Conservation (phyloP, 768 basidiomycete species). For the Tricholoma hemisulphureum region DNA sequence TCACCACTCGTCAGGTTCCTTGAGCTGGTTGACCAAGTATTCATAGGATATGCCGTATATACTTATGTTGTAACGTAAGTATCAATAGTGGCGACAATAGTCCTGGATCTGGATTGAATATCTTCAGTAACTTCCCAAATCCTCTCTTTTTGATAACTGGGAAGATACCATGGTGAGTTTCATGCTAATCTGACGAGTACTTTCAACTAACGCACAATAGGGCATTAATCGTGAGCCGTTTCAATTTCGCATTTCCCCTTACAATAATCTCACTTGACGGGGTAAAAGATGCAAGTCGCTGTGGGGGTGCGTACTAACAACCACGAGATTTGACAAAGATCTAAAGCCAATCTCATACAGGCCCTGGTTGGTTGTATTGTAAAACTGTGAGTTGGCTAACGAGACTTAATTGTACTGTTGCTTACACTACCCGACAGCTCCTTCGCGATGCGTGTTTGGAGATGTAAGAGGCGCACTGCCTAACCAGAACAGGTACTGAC, state of each 20-base stretch:
- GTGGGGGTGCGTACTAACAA: conserved; percentile 2
- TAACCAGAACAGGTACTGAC: not conserved
- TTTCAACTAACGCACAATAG: conserved; percentile 8
- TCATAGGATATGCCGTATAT: conserved; percentile 54
- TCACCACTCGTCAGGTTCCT: conserved; percentile 34
- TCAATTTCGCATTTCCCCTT: not conserved
- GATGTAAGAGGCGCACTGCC: conserved; percentile 40
- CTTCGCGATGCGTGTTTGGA: conserved; percentile 61
- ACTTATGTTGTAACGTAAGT: conserved; percentile 54
- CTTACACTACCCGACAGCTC: conserved; percentile 31
- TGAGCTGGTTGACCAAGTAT: conserved; percentile 47
- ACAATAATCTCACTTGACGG: not conserved
- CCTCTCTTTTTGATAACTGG: conserved; percentile 25
- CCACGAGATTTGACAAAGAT: not conserved
- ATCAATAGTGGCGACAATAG: not conserved
- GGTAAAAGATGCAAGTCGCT: conserved; percentile 5
- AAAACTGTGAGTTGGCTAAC: conserved; percentile 45
- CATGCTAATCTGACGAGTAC: not conserved
- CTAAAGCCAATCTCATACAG: conserved; percentile 24
- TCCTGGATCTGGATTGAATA: conserved; percentile 5
- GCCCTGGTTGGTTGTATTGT: conserved; percentile 52
- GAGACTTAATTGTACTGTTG: not conserved
- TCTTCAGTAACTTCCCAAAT: conserved; percentile 37
- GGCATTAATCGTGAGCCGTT: conserved; percentile 38
- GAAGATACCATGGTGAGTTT: conserved; percentile 35